A percentile compares a stretch with the other conserved stretches of the same genome.
Conservation (phyloP, 768 basidiomycete species). For the Russula foetens region DNA sequence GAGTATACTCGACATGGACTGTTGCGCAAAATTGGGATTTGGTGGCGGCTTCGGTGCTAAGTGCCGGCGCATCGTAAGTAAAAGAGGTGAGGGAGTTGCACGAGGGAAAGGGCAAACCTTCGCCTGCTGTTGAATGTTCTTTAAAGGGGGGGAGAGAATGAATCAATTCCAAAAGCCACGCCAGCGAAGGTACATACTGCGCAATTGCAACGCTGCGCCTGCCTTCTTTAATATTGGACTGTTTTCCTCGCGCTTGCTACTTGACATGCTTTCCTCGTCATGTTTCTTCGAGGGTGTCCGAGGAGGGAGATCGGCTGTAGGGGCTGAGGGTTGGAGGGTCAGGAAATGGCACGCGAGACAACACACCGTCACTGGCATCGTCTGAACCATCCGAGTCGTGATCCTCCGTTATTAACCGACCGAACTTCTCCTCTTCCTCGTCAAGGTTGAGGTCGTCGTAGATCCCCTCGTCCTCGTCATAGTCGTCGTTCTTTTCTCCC, state of each 20-base stretch:
- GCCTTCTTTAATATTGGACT: conserved; percentile 72
- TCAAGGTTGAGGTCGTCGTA: conserved; percentile 97
- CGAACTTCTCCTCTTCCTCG: conserved; percentile 93
- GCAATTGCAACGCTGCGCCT: conserved; percentile 46
- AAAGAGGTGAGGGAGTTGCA: background rate
- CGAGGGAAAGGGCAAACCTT: conserved; percentile 37
- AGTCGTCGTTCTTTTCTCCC: conserved; percentile 79
- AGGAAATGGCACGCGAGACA: background rate
- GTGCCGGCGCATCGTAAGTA: conserved; percentile 2
- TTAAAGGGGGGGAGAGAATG: conserved; percentile 17
- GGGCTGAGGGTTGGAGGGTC: conserved; percentile 5
- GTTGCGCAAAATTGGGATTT: conserved; percentile 72
- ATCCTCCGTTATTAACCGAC: conserved; percentile 63
- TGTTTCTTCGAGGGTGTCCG: conserved; percentile 65
- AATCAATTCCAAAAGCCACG: background rate
- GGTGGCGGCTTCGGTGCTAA: conserved; percentile 63
- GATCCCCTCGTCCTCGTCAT: conserved; percentile 94
- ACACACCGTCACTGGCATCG: conserved; percentile 60
- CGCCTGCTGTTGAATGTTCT: conserved; percentile 60
- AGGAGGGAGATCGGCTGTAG: conserved; percentile 46
- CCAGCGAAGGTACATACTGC: conserved; percentile 49
- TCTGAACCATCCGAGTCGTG: conserved; percentile 75
- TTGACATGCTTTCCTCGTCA: conserved; percentile 70
- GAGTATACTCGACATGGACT: conserved; percentile 67
- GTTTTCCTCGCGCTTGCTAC: conserved; percentile 69